Conservation (phyloP, 805 yeast species). For the Ogataea allantospora region DNA sequence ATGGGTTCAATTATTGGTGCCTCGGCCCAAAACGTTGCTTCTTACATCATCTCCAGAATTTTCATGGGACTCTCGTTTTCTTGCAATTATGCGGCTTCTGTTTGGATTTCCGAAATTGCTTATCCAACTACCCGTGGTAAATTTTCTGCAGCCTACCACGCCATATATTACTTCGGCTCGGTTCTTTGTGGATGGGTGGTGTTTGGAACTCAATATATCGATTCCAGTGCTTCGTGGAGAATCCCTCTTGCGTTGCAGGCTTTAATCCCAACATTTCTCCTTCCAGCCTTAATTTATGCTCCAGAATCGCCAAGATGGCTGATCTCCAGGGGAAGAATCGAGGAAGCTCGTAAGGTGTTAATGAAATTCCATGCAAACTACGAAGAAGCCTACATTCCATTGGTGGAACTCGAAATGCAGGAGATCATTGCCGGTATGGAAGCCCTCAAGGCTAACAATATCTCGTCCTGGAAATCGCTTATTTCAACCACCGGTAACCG, state of each 20-base stretch:
- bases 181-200: conserved; percentile 43
- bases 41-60: conserved; percentile 19
- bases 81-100: conserved; percentile 19
- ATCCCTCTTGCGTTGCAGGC: conserved; percentile 42
- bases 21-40: conserved; percentile 17
- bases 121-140: conserved; percentile 36
- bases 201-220: conserved; percentile 36
- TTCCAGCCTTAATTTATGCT: conserved; percentile 29
- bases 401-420: conserved; percentile 36
- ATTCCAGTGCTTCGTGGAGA: conserved; percentile 34
- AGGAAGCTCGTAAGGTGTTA: conserved; percentile 35
- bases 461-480: conserved; percentile 36
- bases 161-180: conserved; percentile 45
- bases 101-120: conserved; percentile 32
- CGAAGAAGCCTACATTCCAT: conserved; percentile 29
- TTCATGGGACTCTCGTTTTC: conserved; percentile 20
- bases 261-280: conserved; percentile 35
- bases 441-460: conserved; percentile 30
- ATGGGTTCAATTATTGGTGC: conserved; percentile 22
- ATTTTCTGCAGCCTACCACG: conserved; percentile 37
- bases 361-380: conserved; percentile 37
- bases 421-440: conserved; percentile 35
- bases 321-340: conserved; percentile 32
- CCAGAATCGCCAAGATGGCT: conserved; percentile 41
- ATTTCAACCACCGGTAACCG: conserved; percentile 37